Evolutionary conservation across 2,329 filamentous ascomycete genomes (phyloP).

Genomic region (Epichloe baconii): DNA sequence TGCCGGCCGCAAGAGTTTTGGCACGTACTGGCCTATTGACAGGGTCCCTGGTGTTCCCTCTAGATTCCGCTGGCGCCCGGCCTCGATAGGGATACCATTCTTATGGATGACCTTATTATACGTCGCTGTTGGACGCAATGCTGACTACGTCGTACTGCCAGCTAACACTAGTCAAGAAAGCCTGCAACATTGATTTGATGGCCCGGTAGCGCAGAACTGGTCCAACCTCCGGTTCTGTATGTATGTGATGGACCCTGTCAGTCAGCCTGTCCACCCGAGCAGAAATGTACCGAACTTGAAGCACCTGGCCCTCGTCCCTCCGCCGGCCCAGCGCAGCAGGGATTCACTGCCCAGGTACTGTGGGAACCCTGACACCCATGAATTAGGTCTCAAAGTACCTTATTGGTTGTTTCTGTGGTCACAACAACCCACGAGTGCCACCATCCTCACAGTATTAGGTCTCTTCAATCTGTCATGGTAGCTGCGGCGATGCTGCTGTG

Average conservation of each 20-base stretch:
- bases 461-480: background rate
- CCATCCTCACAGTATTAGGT: background rate
- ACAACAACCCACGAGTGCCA: slow-evolving; percentile 5
- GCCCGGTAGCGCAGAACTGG: background rate
- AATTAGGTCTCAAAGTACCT: background rate
- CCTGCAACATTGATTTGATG: slow-evolving; percentile 2
- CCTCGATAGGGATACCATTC: background rate
- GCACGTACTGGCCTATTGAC: background rate
- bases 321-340: slow-evolving; percentile 1
- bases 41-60: background rate
- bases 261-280: background rate
- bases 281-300: background rate
- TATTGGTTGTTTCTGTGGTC: slow-evolving; percentile 5
- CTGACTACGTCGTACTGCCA: slow-evolving; percentile 2
- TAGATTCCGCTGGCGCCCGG: background rate
- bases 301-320: background rate
- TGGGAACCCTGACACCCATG: slow-evolving; percentile 4
- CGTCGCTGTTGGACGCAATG: background rate
- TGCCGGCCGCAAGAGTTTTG: background rate
- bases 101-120: background rate
- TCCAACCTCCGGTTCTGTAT: background rate
- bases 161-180: background rate
- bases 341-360: slow-evolving; percentile 3
- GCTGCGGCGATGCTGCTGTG: background rate
- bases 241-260: background rate